Evolutionary conservation across 2,329 filamentous ascomycete species (phyloP), one percentile per base, ranked within the genome.

Genomic region (Ophiocordyceps camponoti-leonardi): DNA sequence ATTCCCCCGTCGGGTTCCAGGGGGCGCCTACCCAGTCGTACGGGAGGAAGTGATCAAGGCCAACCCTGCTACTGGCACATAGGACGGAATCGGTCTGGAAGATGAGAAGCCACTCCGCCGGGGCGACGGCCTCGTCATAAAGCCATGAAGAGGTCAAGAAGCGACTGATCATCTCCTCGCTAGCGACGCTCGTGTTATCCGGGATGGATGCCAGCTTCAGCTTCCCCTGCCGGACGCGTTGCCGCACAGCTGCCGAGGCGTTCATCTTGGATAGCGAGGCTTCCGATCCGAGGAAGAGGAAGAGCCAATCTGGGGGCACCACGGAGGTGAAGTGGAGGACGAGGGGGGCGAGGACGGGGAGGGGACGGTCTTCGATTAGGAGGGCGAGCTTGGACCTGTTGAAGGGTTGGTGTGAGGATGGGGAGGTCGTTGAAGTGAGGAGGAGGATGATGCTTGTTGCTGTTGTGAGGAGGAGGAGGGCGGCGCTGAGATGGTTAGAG

Each of bases 11-110:
- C 1, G 58, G 60, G 49, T 60, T 58, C 69, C 70, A 72, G 5
- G 71, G 71, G 1, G 71, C 69, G 31, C 71, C 71, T 42, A 71
- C 64, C 69, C 70, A 77, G 56, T 73, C 68, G 55, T 67, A 73
- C 16, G 66, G 64, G 43, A 73, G 56, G 55, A 64, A 75, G 47
- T 71, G 67, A 53, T 75, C 67, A 28, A 73, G 53, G 47, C 60
- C 65, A 46, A 59, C 59, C 44, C 54, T 57, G 45, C 64, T 67
- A 54, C 75, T 75, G 49, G 72, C 70, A 54, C 73, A 76, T 40
- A 75, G 57, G 48, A 75, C 72, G 50, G 66, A 70, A 58, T 77
- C 73, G 45, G 67, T 68, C 59, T 71, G 69, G 58, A 75, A 76
- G 20, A 74, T 56, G 22, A 77, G 61, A 30, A 77, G 57, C 65